phyloP scores from a whole-genome alignment of 805 yeast species.

The Vanderwaltozyma tropicalis region DNA sequence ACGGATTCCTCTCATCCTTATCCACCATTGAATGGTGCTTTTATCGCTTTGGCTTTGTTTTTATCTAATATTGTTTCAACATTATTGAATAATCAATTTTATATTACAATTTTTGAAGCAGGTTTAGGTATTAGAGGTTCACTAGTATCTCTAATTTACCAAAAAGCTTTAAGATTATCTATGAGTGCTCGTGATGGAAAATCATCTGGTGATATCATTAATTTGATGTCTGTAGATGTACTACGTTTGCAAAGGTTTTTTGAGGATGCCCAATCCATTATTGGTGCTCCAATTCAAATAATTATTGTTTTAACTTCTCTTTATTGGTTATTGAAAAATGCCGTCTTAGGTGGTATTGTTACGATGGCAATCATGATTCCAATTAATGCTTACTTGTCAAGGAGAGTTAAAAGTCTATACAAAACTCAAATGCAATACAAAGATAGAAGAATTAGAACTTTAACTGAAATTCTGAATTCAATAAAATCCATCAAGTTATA shows the following conservation, averaged over 20 bases:
- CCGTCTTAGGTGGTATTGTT: conserved; percentile 48
- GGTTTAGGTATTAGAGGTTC: conserved; percentile 59
- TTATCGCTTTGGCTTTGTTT: conserved; percentile 57
- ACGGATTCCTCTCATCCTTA: conserved; percentile 21
- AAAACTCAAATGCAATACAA: conserved; percentile 52
- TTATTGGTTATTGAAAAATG: conserved; percentile 44
- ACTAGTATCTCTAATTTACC: conserved; percentile 55
- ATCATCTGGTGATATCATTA: conserved; percentile 72
- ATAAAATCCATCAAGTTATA: conserved; percentile 58
- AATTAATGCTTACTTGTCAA: conserved; percentile 39
- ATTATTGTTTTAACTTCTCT: conserved; percentile 44
- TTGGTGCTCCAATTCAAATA: conserved; percentile 51
- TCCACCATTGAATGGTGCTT: conserved; percentile 49
- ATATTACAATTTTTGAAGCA: conserved; percentile 44
- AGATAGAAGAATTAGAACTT: conserved; percentile 47
- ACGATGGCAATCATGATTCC: conserved; percentile 50
- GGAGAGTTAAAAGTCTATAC: conserved; percentile 35
- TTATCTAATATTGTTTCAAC: conserved; percentile 50
- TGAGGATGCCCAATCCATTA: conserved; percentile 41
- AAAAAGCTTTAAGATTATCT: conserved; percentile 61
- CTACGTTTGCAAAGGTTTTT: conserved; percentile 49
- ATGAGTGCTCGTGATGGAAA: conserved; percentile 48
- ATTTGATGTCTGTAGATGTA: conserved; percentile 70
- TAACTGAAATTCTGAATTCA: conserved; percentile 49
- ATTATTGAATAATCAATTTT: conserved; percentile 56